Evolutionary conservation across 2,329 filamentous ascomycete genomes (phyloP), one percentile per base, ranked within the genome.

Genomic region (Alternaria panax): DNA sequence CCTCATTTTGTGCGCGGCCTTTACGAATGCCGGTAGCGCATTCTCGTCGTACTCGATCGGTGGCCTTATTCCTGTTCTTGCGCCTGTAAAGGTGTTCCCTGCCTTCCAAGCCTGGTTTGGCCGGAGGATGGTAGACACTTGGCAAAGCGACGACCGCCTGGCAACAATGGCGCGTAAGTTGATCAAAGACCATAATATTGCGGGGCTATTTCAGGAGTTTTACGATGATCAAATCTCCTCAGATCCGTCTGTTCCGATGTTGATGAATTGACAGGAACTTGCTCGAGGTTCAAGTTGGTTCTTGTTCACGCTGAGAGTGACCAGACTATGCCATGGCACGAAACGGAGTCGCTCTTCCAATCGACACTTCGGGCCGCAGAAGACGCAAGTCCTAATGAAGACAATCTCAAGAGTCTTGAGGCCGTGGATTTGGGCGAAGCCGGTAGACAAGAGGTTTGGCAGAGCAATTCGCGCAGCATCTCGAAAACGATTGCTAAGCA

Each of bases 1-100:
- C 12, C 82, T 96, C 2, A 84, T 97, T 18, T 84, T 97, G 9
- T 87, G 96, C 9, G 90, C 92, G 1, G 88, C 88, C 1, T 97
- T 97, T 80, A 90, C 88, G 42, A 90, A 88, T 63, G 78, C 96
- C 12, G 86, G 90, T 0, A 87, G 85, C 28, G 85, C 97, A 62
- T 84, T 97, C 12, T 84, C 89, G 1, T 88, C 87, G 9, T 98
- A 97, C 73, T 88, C 89, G 8, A 87, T 95, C 34, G 90, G 85
- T 25, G 93, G 93, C 1, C 75, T 91, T 5, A 81, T 96, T 11
- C 93, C 93, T 0, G 80, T 97, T 4, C 82, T 97, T 18, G 87
- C 88, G 2, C 93, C 93, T 0, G 82, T 97, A 8, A 82, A 86
- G 18, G 78, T 83, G 4, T 90, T 90, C 71, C 90, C 91, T 0